A percentile compares a stretch with the other conserved stretches of the same genome.
Evolutionary conservation across 306 rosid species (phyloP).

Genomic region (Dryas drummondii): DNA sequence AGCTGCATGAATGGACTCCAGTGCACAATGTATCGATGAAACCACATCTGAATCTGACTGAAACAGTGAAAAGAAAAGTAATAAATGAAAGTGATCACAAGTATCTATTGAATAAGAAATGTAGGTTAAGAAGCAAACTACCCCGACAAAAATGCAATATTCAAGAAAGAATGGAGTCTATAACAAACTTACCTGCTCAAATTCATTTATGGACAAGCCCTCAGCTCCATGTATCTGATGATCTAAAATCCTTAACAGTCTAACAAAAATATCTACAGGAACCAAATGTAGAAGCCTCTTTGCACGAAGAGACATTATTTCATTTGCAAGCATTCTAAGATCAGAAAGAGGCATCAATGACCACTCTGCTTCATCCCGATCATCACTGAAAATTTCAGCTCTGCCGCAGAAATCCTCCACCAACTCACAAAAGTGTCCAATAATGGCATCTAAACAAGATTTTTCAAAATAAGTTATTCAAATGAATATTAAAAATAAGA

Average conservation of each 20-base stretch:
- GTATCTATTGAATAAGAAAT: neutral
- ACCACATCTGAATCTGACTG: slow-evolving; percentile 82
- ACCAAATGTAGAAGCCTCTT: slow-evolving; percentile 79
- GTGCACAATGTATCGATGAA: slow-evolving; percentile 69
- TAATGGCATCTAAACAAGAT: slow-evolving; percentile 51
- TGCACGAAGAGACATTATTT: slow-evolving; percentile 74
- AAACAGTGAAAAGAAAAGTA: slow-evolving; percentile 31
- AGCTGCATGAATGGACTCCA: slow-evolving; percentile 97
- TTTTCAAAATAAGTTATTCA: slow-evolving; percentile 25
- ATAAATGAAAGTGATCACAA: neutral
- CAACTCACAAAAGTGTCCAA: slow-evolving; percentile 61
- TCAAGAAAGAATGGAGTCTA: neutral
- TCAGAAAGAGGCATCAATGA: slow-evolving; percentile 73
- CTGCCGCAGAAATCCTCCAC: slow-evolving; percentile 75
- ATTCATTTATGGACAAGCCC: slow-evolving; percentile 85
- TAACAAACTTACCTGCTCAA: slow-evolving; percentile 67
- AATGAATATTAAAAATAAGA: neutral
- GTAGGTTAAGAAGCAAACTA: neutral
- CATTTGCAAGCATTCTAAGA: slow-evolving; percentile 77
- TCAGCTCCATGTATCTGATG: slow-evolving; percentile 96
- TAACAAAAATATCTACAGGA: slow-evolving; percentile 74
- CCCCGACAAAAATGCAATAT: neutral
- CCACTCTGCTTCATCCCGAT: slow-evolving; percentile 94
- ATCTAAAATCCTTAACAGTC: slow-evolving; percentile 80
- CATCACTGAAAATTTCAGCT: slow-evolving; percentile 69